Evolutionary conservation across 352 stramenopile species (phyloP).

Genomic region (Elongisporangium anandrum): DNA sequence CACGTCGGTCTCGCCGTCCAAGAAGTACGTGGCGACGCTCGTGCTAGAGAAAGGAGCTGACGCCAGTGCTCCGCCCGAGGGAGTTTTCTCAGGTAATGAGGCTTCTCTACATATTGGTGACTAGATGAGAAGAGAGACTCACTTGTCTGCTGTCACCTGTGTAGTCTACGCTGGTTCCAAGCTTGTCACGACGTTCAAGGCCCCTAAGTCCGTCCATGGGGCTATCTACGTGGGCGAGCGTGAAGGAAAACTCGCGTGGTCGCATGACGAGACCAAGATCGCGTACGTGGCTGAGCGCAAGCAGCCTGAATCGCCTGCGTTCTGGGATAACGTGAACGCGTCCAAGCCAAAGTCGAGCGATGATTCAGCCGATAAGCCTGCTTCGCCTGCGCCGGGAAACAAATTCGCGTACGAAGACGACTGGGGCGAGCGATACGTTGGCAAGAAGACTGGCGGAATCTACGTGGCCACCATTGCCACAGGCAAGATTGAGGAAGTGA

Average conservation of each 20-base stretch:
- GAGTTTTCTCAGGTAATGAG: constrained; percentile 38
- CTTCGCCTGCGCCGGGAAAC: constrained; percentile 30
- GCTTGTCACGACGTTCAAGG: constrained; percentile 49
- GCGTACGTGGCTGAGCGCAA: constrained; percentile 80
- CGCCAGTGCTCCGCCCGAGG: constrained; percentile 17
- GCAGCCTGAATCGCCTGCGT: constrained; percentile 28
- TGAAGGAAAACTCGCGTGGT: constrained; percentile 73
- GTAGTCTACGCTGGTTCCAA: constrained; percentile 37
- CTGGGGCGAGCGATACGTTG: constrained; percentile 84
- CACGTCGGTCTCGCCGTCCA: constrained; percentile 56
- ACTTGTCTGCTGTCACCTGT: background rate
- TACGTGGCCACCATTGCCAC: constrained; percentile 63
- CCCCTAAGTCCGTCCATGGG: constrained; percentile 66
- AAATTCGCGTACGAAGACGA: constrained; percentile 79
- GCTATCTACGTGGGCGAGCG: constrained; percentile 64
- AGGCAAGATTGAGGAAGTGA: constrained; percentile 58
- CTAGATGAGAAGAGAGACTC: background rate
- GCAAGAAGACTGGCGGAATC: constrained; percentile 60
- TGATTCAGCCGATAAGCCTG: constrained; percentile 3
- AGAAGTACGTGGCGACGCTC: constrained; percentile 45
- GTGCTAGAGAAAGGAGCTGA: constrained; percentile 40
- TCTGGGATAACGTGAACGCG: constrained; percentile 58
- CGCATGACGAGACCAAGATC: constrained; percentile 62
- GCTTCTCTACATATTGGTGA: constrained; percentile 2
- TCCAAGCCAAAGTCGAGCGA: constrained; percentile 19